Evolutionary conservation across 1,284 basidiomycete species (phyloP).

Genomic region (Coniferiporia weirii): DNA sequence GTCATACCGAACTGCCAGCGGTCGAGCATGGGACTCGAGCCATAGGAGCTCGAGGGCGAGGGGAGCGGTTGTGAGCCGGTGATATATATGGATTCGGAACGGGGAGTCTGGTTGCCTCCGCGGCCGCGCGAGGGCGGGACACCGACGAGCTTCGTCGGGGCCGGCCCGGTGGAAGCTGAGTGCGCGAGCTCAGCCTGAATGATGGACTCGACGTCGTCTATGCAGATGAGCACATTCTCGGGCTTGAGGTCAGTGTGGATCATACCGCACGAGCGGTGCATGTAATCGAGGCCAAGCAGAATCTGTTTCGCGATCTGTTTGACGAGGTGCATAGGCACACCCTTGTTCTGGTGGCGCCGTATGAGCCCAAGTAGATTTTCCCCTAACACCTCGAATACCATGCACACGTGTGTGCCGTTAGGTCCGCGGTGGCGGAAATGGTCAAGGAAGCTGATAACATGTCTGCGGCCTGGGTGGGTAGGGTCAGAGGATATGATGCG

Average conservation of each 20-base stretch:
- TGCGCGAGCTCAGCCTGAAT: slow-evolving; percentile 81
- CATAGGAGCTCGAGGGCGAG: slow-evolving; percentile 67
- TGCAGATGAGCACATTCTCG: slow-evolving; percentile 96
- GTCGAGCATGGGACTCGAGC: slow-evolving; percentile 79
- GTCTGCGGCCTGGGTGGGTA: slow-evolving; percentile 69
- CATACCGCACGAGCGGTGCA: slow-evolving; percentile 94
- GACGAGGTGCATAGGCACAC: slow-evolving; percentile 91
- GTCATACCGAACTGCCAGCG: slow-evolving; percentile 93
- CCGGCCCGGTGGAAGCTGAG: slow-evolving; percentile 40
- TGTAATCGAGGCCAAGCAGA: slow-evolving; percentile 92
- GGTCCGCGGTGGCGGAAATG: slow-evolving; percentile 96
- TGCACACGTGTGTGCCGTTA: slow-evolving; percentile 97
- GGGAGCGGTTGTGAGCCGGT: slow-evolving; percentile 93
- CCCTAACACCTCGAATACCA: slow-evolving; percentile 99
- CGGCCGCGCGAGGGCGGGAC: slow-evolving; percentile 94
- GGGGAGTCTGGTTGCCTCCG: slow-evolving; percentile 95
- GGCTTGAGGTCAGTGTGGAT: slow-evolving; percentile 97
- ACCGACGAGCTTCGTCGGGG: slow-evolving; percentile 82
- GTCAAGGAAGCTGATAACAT: slow-evolving; percentile 95
- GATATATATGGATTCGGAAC: slow-evolving; percentile 86
- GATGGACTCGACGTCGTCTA: slow-evolving; percentile 95
- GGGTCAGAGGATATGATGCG: slow-evolving; percentile 87
- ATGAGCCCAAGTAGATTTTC: slow-evolving; percentile 98
- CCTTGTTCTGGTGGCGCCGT: slow-evolving; percentile 92
- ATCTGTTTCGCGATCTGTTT: slow-evolving; percentile 98